Evolutionary conservation across 371 early-diverging fungal species (phyloP), one percentile per base, ranked within the genome.

Genomic region (Mucor irregularis): DNA sequence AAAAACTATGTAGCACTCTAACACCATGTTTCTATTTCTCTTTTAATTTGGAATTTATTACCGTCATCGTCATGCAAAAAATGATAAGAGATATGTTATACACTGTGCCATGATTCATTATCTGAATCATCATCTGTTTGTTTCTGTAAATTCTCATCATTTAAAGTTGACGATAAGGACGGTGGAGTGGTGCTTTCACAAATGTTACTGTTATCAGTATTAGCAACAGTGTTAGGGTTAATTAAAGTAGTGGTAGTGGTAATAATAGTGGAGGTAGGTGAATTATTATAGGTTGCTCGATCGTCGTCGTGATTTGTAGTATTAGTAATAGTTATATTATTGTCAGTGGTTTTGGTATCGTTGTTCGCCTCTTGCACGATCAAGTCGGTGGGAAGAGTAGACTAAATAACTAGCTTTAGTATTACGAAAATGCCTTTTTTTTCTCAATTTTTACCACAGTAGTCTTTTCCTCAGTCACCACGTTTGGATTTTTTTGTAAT

Each of bases 61-160:
- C n/a, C n/a, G n/a, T n/a, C n/a, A 14, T 9, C 16, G 35, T 35
- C 10, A 35, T n/a, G 5, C 5, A 29, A 46, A 29, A 24, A 46
- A 28, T n/a, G 22, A 46, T 7, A 17, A 4, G 29, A 29, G 46
- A 25, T 22, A 31, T n/a, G 3, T 16, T 57, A 52, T n/a, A 58
- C 58, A 19, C 58, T 58, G 30, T 59, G 59, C 59, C 59, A 59
- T 38, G 59, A 59, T 1, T 59, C 59, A 39, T 46, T 59, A 39
- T 59, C 59, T 29, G 59, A 59, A 39, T 59, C 59, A 24, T 59
- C 51, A 4, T 42, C 42, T 11, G 42, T 11, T 26, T 37, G 26
- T n/a, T 26, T 35, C 24, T 10, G n/a, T 24, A 26, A 5, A 17
- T 33, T 22, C 30, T 22, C 38, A 5, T 31, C 22, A 4, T 30